Evolutionary conservation across 179 eudicot species (phyloP), one percentile per base, ranked within the genome.

Genomic region (Spergularia azorica): DNA sequence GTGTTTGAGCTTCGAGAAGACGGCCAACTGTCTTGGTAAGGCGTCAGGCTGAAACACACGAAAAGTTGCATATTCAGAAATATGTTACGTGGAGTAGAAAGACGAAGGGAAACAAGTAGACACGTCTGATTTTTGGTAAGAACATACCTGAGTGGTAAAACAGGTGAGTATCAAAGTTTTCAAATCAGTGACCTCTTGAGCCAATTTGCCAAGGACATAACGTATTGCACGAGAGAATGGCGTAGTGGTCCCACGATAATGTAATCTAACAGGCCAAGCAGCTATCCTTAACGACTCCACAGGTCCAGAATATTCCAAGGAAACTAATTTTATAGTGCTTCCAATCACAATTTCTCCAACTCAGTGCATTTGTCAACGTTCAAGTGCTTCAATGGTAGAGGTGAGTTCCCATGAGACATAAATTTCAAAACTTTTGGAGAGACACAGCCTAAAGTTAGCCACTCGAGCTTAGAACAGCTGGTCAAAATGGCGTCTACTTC

Each of bases 1-100:
- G 18, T 59, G 63, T 15, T 3, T 59, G 63, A 59, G 63, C n/a
- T 17, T 16, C 32, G 63, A 59, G 63, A 59, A 59, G 17, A 15
- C 21, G 8, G 21, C 63, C 63, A 59, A 59, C 21, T 59, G 63
- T 16, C 21, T 20, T 4, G 63, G 63, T 59, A 59, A 16, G 10
- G 63, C 20, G 10, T 59, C 21, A 59, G 63, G 63, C 63, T 59
- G 20, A 59, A 59, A 59, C 63, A 59, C 63, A 59, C 63, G 20
- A 59, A 6, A 20, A 59, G 17, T 15, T 59, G 17, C 63, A 59
- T 59, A 18, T 14, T 46, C 50, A 46, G 9, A 10, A 46, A 46
- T 9, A 46, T 46, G 43, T 11, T 57, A 57, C 50, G 9, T 46
- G 50, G 50, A 46, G 9, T 6, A 46, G 9, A 46, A 46, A 46